Base-by-base conservation (phyloP, 495 filamentous ascomycete genomes). In the Halenospora varia region DNA sequence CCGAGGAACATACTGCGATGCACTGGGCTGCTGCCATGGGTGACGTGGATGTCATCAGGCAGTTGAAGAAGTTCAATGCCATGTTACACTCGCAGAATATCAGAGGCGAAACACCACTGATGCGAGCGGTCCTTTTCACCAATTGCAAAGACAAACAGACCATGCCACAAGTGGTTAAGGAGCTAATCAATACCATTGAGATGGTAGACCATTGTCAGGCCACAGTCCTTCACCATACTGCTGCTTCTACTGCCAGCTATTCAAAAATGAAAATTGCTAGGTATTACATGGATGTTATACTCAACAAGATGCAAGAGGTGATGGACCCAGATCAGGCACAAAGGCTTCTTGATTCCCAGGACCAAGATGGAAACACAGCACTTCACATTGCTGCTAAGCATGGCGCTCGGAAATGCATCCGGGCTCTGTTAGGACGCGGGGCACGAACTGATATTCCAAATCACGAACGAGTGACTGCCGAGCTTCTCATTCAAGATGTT, bases 21-120 rank as follows among this genome's bases (percentile, higher is more conserved):
- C 94, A 98, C 67, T 98, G 94, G 94, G 94, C 91, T 17, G 88
- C 89, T 56, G 88, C 94, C n/a, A 97, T 98, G 94, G 94, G 93
- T 41, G 94, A 98, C 65, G 74, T 97, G 17, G 88, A 90, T 24
- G 88, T 97, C 25, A 89, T 97, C 54, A 88, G 85, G 67, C 84
- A 93, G 64, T 75, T 98, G 2, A 84, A 93, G 56, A 79, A 81
- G 11, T 88, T 89, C 51, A 84, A 85, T 29, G 92, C 92, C 10
- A 81, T 83, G 53, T 71, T 86, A 13, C 82, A 81, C 25, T 77
- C 81, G 6, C 75, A 83, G 48, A 93, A 92, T 44, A 73, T 82
- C 18, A 86, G 89, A 48, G 92, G 92, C 53, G 94, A 97, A 71
- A 97, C 95, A 0, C 92, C 95, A 0, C 79, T 98, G 46, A 96